Conservation (phyloP, 1,284 basidiomycete genomes). For the Moesziomyces antarcticus region DNA sequence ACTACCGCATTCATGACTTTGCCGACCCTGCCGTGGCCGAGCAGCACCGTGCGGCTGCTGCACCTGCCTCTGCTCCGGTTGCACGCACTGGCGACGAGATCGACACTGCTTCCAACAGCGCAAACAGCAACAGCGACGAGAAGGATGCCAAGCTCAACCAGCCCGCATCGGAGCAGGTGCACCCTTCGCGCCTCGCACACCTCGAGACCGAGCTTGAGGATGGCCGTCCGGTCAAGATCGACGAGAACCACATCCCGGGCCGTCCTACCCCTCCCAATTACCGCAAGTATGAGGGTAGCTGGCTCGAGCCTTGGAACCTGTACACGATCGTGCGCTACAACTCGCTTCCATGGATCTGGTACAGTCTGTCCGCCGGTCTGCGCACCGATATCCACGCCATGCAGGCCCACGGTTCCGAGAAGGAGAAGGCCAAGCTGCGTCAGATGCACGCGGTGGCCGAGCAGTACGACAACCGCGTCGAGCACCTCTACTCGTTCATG, state of each 20-base stretch:
- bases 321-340: slow-evolving; percentile 48
- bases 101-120: slow-evolving; percentile 5
- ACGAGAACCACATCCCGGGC: slow-evolving; percentile 16
- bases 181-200: slow-evolving; percentile 18
- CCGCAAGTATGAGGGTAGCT: slow-evolving; percentile 36
- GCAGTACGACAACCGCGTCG: slow-evolving; percentile 48
- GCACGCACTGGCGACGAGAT: slow-evolving; percentile 9
- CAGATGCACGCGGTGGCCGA: slow-evolving; percentile 40
- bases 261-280: slow-evolving; percentile 35
- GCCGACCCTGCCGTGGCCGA: slow-evolving; percentile 9
- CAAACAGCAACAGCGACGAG: slow-evolving; percentile 10
- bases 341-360: slow-evolving; percentile 29
- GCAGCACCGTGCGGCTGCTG: neutral
- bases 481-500: slow-evolving; percentile 51
- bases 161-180: neutral
- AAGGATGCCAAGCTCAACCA: slow-evolving; percentile 24
- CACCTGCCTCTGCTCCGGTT: slow-evolving; percentile 11
- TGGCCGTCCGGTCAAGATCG: slow-evolving; percentile 4
- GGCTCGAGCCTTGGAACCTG: slow-evolving; percentile 48
- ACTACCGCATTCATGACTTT: slow-evolving; percentile 36
- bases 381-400: slow-evolving; percentile 45
- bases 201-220: slow-evolving; percentile 32
- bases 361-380: slow-evolving; percentile 32
- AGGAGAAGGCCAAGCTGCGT: slow-evolving; percentile 30
- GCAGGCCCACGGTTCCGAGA: slow-evolving; percentile 27